Evolutionary conservation across 129 eudicot genomes (phyloP), one percentile per base, ranked within the genome.

Genomic region (Flaveria robusta): DNA sequence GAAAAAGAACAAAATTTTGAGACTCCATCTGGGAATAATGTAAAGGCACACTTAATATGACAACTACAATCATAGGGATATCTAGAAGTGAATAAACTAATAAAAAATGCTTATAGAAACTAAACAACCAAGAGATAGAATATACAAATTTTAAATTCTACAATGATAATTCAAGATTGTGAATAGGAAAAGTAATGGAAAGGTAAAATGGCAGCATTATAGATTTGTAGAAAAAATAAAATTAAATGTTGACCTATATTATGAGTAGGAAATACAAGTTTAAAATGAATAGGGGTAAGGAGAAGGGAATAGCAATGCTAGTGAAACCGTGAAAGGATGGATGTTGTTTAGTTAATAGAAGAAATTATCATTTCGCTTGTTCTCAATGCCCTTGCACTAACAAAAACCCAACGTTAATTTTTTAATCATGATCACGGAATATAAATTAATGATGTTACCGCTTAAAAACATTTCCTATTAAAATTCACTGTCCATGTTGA

Each of bases 1-100:
- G 84, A 69, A 85, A 39, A 54, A 75, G 50, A 72, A 34, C 19
- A 65, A 3, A 81, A 18, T 31, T 58, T 34, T 41, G 50, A 72
- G 73, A 31, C 46, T 54, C 27, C 6, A 12, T 62, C 18, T 51
- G 45, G 37, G 34, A 26, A 39, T 68, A 63, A 39, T 55, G 52
- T 55, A 23, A 37, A 55, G 54, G 23, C 65, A 16, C 37, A 19
- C 67, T 37, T 34, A 55, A 72, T 55, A 39, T 37, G 49, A 62
- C 18, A 47, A 3, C 68, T 52, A 76, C 65, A 76, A 34, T 49
- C 66, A 31, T 9, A 27, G 20, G 58, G 27, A 24, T 15, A 63
- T 74, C n/a, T 22, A 62, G 31, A 15, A 49, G 20, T n/a, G 18
- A 49, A 71, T 51, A 60, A 49, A 19, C 20, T 47, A 23, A 71